phyloP scores from a whole-genome alignment of 225 moss, liverwort and hornwort species.

The Pleurozium schreberi region DNA sequence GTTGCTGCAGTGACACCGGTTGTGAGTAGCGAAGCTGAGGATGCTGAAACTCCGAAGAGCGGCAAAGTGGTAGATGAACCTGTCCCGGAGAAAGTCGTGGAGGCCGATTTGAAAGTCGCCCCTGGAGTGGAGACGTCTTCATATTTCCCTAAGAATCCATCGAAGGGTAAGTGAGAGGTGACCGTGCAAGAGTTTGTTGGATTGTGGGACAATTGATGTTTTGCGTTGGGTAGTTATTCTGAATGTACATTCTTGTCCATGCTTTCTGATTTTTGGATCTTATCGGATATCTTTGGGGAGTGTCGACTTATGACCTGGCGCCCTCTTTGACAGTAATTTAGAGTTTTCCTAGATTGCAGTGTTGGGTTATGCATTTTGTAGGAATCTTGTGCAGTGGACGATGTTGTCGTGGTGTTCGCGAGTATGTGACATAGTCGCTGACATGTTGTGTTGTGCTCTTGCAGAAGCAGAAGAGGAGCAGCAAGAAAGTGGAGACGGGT shows the following conservation, averaged over 20 bases:
- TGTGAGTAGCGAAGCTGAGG: constrained; percentile 27
- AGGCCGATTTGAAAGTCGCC: constrained; percentile 44
- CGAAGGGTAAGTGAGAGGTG: constrained; percentile 40
- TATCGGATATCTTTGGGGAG: background rate
- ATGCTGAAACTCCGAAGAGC: constrained; percentile 16
- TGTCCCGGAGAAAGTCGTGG: constrained; percentile 41
- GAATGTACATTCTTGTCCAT: background rate
- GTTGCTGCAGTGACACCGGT: constrained; percentile 12
- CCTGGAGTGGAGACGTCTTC: constrained; percentile 56
- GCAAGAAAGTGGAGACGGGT: constrained; percentile 90
- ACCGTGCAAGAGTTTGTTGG: background rate
- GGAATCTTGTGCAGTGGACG: background rate
- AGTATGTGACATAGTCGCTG: background rate
- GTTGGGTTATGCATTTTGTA: background rate
- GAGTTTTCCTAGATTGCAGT: background rate
- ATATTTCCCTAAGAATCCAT: constrained; percentile 59
- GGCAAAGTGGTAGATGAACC: constrained; percentile 38
- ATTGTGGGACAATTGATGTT: background rate
- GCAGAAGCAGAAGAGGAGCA: constrained; percentile 76
- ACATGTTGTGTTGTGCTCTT: background rate
- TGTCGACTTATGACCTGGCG: background rate
- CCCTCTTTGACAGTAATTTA: background rate
- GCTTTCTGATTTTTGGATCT: background rate
- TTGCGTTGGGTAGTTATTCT: background rate
- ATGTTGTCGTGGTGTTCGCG: background rate